Evolutionary conservation across 1,284 basidiomycete species (phyloP), one percentile per base, ranked within the genome.

Genomic region (Rhizopogon parksii): DNA sequence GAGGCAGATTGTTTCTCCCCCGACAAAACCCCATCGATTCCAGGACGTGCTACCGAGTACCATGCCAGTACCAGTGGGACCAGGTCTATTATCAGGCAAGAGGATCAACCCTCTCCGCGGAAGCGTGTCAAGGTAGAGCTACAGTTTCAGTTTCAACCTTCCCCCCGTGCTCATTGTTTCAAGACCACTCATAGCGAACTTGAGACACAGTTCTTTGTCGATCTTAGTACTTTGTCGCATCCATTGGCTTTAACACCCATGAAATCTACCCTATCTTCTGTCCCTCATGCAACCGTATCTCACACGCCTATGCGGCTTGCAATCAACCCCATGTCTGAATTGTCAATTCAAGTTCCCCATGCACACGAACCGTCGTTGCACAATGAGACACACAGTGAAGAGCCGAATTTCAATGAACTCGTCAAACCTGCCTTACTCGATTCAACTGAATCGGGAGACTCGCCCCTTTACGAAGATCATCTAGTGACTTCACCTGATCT

Each of bases 41-140:
- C n/a, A 38, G 15, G 39, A 12, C 15, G 17, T 37, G n/a, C n/a
- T 17, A 34, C 36, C 14, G 7, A 46, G 4, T 37, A 17, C 12
- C 40, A 43, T 30, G 27, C 30, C 5, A 17, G 36, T 35, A 9
- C 36, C 47, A 15, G 53, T 32, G 46, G 46, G 19, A 24, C 5
- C 21, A 24, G 30, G 19, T 14, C 36, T 36, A 54, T 51, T 46
- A 48, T 55, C 24, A n/a, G 24, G 42, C 55, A 63, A 25, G 36
- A 14, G 27, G 57, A 51, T 21, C 40, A 8, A 21, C 39, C 56
- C 24, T 62, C 65, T 14, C 66, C 66, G 12, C 51, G 63, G 24
- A 66, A 66, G 47, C 64, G 64, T 36, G 47, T 56, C 25, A 66
- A 68, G 64, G 67, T 68, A 47, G 24, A 56, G 40, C 35, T 7